A percentile compares a stretch with the other conserved stretches of the same genome.
Conservation (phyloP, 2,329 filamentous ascomycete genomes). For the Pyrenochaeta sp. region DNA sequence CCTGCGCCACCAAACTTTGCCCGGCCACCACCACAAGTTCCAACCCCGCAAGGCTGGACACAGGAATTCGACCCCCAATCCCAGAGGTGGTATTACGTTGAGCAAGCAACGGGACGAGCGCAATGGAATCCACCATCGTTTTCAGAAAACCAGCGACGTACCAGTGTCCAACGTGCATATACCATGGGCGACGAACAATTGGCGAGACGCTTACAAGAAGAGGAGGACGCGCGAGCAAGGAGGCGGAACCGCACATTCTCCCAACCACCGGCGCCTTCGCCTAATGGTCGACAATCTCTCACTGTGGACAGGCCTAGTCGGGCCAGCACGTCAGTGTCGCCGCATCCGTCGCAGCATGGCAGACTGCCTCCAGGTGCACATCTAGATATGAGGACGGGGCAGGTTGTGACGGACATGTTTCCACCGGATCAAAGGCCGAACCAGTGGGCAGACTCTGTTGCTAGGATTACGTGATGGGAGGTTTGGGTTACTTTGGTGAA, state of each 20-base stretch:
- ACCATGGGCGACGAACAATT: constrained; percentile 2
- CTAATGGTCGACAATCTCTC: constrained; percentile 5
- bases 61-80: constrained; percentile 67
- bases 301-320: constrained; percentile 1
- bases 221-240: constrained; percentile 4
- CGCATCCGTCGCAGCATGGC: constrained; percentile 8
- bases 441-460: too few species aligned
- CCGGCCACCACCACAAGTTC: constrained; percentile 45
- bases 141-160: constrained; percentile 1
- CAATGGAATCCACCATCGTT: constrained; percentile 63
- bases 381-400: constrained; percentile 21
- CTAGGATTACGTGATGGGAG: too few species aligned
- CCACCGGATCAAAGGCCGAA: too few species aligned
- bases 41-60: constrained; percentile 61
- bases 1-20: constrained; percentile 20
- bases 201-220: constrained; percentile 7
- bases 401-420: constrained; percentile 21
- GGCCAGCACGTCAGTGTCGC: not conserved
- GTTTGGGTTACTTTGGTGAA: too few species aligned
- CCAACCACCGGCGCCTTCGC: constrained; percentile 8
- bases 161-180: constrained; percentile 4
- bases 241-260: constrained; percentile 5
- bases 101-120: constrained; percentile 64
- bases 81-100: constrained; percentile 70
- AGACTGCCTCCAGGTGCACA: constrained; percentile 20